phyloP scores from a whole-genome alignment of 1,284 basidiomycete species.

The Fomitopsis palustris region DNA sequence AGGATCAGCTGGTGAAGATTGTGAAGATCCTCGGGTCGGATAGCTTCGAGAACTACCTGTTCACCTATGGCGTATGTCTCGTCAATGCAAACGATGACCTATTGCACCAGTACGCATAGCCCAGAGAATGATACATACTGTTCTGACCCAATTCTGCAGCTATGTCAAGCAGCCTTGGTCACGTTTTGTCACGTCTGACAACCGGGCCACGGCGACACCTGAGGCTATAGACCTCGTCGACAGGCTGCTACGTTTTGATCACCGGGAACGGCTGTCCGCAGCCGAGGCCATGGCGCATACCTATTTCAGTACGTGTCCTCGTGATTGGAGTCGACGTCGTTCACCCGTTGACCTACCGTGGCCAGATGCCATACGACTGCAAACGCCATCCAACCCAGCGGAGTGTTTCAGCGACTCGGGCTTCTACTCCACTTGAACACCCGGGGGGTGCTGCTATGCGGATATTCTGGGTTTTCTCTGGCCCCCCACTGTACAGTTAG shows the following conservation, averaged over 20 bases:
- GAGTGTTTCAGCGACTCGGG: slow-evolving; percentile 57
- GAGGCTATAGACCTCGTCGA: slow-evolving; percentile 83
- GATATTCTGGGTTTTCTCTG: neutral
- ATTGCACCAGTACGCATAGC: slow-evolving; percentile 48
- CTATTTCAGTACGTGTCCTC: slow-evolving; percentile 63
- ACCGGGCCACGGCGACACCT: slow-evolving; percentile 68
- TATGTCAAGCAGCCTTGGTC: slow-evolving; percentile 79
- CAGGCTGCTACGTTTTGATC: slow-evolving; percentile 81
- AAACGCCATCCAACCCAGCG: slow-evolving; percentile 44
- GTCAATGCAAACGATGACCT: slow-evolving; percentile 68
- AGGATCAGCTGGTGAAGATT: slow-evolving; percentile 88
- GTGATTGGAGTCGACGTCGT: neutral
- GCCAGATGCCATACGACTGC: slow-evolving; percentile 50
- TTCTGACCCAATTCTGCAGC: slow-evolving; percentile 29
- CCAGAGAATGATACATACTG: neutral
- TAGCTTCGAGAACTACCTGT: slow-evolving; percentile 69
- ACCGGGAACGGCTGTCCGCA: slow-evolving; percentile 81
- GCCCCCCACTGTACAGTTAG: neutral
- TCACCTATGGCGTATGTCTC: slow-evolving; percentile 75
- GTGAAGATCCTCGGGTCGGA: slow-evolving; percentile 86
- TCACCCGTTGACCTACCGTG: neutral
- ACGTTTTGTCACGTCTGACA: slow-evolving; percentile 68
- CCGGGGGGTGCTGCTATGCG: neutral
- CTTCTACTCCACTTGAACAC: slow-evolving; percentile 47
- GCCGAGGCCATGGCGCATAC: slow-evolving; percentile 73